Percentiles rank a stretch among this genome's conserved stretches.
Conservation (phyloP, 345 rosid species). For the Corchorus olitorius region DNA sequence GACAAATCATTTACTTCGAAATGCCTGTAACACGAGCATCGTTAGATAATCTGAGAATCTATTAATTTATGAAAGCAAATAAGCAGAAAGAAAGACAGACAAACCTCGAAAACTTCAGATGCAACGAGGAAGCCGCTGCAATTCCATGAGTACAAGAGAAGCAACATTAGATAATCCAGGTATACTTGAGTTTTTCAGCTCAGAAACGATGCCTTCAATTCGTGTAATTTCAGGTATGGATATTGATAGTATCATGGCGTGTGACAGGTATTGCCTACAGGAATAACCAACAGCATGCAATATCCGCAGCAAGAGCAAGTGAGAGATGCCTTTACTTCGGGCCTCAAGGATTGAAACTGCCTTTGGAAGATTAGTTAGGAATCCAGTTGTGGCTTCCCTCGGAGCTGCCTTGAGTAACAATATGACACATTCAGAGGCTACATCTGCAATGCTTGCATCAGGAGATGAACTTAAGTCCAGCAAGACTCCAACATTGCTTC, state of each 20-base stretch:
- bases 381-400: slow-evolving; percentile 86
- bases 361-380: slow-evolving; percentile 81
- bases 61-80: not conserved
- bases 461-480: slow-evolving; percentile 53
- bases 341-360: slow-evolving; percentile 63
- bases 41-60: not conserved
- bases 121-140: slow-evolving; percentile 77
- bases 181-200: slow-evolving; percentile 57
- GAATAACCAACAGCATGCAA: slow-evolving; percentile 81
- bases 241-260: slow-evolving; percentile 86
- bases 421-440: slow-evolving; percentile 85
- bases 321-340: slow-evolving; percentile 48
- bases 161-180: slow-evolving; percentile 64
- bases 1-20: not conserved
- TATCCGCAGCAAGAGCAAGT: slow-evolving; percentile 61
- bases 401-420: slow-evolving; percentile 80
- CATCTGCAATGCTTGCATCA: slow-evolving; percentile 56
- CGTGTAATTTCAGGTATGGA: slow-evolving; percentile 60
- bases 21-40: slow-evolving; percentile 17
- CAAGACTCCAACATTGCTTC: slow-evolving; percentile 68
- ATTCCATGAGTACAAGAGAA: slow-evolving; percentile 54
- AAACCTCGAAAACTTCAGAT: slow-evolving; percentile 35
- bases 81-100: not conserved
- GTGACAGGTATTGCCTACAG: slow-evolving; percentile 74
- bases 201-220: slow-evolving; percentile 59